Base-by-base conservation (phyloP, 352 stramenopile species). In the Phytophthora litchii region DNA sequence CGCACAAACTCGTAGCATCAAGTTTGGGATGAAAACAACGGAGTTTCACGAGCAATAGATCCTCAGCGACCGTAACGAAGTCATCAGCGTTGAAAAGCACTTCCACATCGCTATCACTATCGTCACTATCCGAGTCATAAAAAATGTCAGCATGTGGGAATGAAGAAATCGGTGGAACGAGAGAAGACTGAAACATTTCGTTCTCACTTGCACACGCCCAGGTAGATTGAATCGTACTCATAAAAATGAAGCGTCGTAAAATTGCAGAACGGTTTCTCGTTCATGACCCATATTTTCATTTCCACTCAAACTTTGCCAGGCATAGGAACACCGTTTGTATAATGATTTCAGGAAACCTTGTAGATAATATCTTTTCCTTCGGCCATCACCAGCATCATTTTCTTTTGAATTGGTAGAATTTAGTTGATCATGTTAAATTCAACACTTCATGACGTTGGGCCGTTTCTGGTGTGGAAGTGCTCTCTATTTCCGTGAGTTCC, bases 31-130 rank as follows among this genome's bases (percentile, higher is more conserved):
- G 60, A 32, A 89, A 92, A 47, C 80, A 92, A 17, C 68, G 69
- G 2, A 78, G 56, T 17, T 71, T 75, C 14, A 92, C 76, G 9
- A 89, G 64, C 11, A 89, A 57, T n/a, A 92, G 41, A 35, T 92
- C 83, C 45, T 92, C 64, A 2, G 70, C 54, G 1, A 80, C 65
- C 0, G 68, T 71, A 37, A 84, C 84, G 31, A 76, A 74, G 10
- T 83, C 67, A 17, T 73, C 54, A 0, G 46, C 35, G 8, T 72
- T 69, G 16, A 88, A 87, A 0, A 88, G 35, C 7, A 80, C 66
- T 32, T 67, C 23, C 32, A 59, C 19, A 20, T 77, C 70, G 37
- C 60, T 72, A 3, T 65, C 61, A 16, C 59, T 70, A 5, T 74
- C 64, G 10, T 69, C 62, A 19, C 59, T 61, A 14, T 64, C 54